phyloP scores from a whole-genome alignment of 306 rosid genomes.

The Vicia faba region DNA sequence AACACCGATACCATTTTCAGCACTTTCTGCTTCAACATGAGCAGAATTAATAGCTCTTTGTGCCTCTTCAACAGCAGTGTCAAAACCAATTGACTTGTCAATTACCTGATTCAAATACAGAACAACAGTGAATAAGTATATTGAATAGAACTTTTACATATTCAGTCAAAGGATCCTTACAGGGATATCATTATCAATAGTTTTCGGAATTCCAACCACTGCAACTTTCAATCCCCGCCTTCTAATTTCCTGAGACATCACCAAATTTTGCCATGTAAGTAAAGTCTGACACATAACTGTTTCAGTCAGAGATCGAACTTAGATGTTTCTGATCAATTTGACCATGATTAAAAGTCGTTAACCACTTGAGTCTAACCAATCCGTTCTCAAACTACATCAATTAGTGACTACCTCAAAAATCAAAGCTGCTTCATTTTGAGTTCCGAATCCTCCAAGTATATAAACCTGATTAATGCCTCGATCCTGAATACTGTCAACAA shows the following conservation, averaged over 20 bases:
- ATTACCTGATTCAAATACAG: slow-evolving; percentile 56
- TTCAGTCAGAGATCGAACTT: neutral
- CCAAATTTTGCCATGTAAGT: neutral
- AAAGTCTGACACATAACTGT: neutral
- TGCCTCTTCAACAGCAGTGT: slow-evolving; percentile 70
- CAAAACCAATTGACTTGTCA: slow-evolving; percentile 82
- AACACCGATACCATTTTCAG: slow-evolving; percentile 69
- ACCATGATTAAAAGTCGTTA: neutral
- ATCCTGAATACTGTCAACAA: slow-evolving; percentile 90
- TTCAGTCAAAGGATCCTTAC: slow-evolving; percentile 43
- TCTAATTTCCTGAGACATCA: slow-evolving; percentile 66
- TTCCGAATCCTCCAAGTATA: slow-evolving; percentile 94
- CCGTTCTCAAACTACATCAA: slow-evolving; percentile 9
- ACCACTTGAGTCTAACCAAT: neutral
- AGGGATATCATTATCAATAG: slow-evolving; percentile 96
- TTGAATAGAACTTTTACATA: slow-evolving; percentile 2
- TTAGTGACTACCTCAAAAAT: slow-evolving; percentile 81
- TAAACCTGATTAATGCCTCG: slow-evolving; percentile 93
- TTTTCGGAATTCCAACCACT: slow-evolving; percentile 90
- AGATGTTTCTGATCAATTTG: neutral
- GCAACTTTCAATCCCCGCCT: slow-evolving; percentile 83
- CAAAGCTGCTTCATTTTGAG: slow-evolving; percentile 80
- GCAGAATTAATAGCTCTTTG: slow-evolving; percentile 54
- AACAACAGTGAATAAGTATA: neutral
- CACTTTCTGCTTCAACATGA: slow-evolving; percentile 71